Evolutionary conservation across 805 yeast genomes (phyloP).

Genomic region (Torulaspora microellipsoides): DNA sequence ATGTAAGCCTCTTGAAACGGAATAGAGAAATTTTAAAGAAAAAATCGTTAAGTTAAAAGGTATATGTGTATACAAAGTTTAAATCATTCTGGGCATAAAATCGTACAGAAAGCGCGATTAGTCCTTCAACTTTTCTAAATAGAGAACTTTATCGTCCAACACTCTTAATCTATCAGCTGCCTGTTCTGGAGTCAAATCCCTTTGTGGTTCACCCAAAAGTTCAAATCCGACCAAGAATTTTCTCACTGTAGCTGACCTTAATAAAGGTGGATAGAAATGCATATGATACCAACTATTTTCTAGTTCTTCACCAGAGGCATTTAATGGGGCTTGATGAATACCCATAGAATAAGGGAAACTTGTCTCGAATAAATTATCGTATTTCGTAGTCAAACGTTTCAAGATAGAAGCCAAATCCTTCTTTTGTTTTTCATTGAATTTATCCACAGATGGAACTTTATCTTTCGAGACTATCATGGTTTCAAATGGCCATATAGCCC

Average conservation of each 20-base stretch:
- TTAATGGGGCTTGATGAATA: constrained; percentile 67
- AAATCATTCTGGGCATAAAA: too few relatives aligned
- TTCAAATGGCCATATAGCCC: constrained; percentile 85
- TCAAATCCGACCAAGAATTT: constrained; percentile 75
- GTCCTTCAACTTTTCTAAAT: constrained; percentile 39
- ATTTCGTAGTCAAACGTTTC: constrained; percentile 52
- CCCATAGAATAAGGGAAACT: constrained; percentile 82
- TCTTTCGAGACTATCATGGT: constrained; percentile 56
- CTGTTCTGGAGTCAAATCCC: constrained; percentile 34
- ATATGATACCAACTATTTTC: constrained; percentile 57
- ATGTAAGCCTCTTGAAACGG: too few relatives aligned
- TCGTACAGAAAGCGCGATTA: too few relatives aligned
- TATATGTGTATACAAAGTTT: too few relatives aligned
- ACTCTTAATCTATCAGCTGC: constrained; percentile 40
- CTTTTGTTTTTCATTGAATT: constrained; percentile 45
- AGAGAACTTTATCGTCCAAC: constrained; percentile 36
- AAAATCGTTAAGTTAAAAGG: too few relatives aligned
- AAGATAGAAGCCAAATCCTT: constrained; percentile 53
- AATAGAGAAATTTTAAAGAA: too few relatives aligned
- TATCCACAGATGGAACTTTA: constrained; percentile 47
- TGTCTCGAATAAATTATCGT: constrained; percentile 66
- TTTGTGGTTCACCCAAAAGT: constrained; percentile 62
- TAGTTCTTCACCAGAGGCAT: constrained; percentile 40
- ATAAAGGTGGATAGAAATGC: constrained; percentile 75
- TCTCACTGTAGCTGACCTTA: constrained; percentile 68